Evolutionary conservation across 2,329 filamentous ascomycete species (phyloP).

Genomic region (Calonectria pteridis): DNA sequence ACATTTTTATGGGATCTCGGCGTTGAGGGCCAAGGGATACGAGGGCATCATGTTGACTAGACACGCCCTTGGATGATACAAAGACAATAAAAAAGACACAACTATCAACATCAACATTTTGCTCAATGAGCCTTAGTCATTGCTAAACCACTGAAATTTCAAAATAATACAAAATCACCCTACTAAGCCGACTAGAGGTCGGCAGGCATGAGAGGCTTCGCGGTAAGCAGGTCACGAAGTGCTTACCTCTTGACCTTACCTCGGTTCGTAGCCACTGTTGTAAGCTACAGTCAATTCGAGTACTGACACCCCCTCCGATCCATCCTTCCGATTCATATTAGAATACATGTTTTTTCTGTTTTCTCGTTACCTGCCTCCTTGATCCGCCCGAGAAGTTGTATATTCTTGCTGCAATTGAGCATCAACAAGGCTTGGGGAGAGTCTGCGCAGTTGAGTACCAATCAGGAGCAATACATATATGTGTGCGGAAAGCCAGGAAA

Average conservation of each 20-base stretch:
- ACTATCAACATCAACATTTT: slow-evolving; percentile 24
- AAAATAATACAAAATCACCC: slow-evolving; percentile 42
- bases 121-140: slow-evolving; percentile 5
- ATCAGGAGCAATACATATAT: neutral
- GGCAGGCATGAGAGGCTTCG: slow-evolving; percentile 34
- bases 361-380: slow-evolving; percentile 41
- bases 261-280: slow-evolving; percentile 41
- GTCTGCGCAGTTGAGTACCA: slow-evolving; percentile 11
- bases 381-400: slow-evolving; percentile 21
- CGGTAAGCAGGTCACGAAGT: slow-evolving; percentile 54
- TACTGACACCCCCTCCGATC: slow-evolving; percentile 26
- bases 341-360: slow-evolving; percentile 41
- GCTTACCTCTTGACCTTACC: slow-evolving; percentile 70
- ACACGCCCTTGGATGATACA: slow-evolving; percentile 43
- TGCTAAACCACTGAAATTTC: slow-evolving; percentile 35
- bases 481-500: neutral
- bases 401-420: slow-evolving; percentile 11
- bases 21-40: slow-evolving; percentile 51
- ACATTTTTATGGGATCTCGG: slow-evolving; percentile 49
- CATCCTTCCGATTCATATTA: slow-evolving; percentile 41
- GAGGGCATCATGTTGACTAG: slow-evolving; percentile 48
- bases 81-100: slow-evolving; percentile 32
- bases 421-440: slow-evolving; percentile 18
- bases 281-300: slow-evolving; percentile 35
- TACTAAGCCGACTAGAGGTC: slow-evolving; percentile 29